Base-by-base conservation (phyloP, 176 grass and related monocot species). In the Aegilops sharonensis region DNA sequence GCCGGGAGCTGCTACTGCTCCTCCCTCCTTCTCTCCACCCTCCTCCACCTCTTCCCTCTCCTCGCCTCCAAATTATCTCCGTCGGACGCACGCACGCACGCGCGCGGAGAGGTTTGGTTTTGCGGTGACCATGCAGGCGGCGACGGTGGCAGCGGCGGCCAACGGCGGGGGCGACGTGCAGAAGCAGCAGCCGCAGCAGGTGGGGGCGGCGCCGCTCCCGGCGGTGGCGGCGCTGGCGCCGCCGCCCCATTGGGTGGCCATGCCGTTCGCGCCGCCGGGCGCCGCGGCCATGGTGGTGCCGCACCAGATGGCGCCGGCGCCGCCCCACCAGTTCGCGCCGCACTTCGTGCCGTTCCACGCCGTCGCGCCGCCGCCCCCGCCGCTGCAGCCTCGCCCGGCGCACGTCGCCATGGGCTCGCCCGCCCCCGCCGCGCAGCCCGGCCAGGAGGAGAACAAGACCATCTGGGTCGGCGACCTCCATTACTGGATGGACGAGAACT, bases 401-500 rank as follows among this genome's bases (percentile, higher is more conserved):
- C 14, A 68, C 23, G 78, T 81, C 20, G 78, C 81, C 0, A 15
- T 83, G 24, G 84, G 86, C 64, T 91, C 90, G 8, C 78, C 91
- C 8, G 86, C 90, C 23, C 78, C 91, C 10, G 86, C 75, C 35
- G 13, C 61, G 30, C 87, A 81, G 78, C 56, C 50, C 11, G 92
- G 90, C 5, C 93, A 93, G 63, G 93, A 98, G 90, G 91, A 92
- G 87, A 98, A 98, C 88, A 98, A 94, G 84, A 94, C 93, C 79
- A 83, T 98, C 91, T 98, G 96, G 93, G 92, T 98, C 29, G 96
- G 96, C n/a, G 96, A 98, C 76, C 93, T 98, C 59, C 96, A 98
- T 89, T 98, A 95, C 82, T 98, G 96, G 96, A 98, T 98, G 96
- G 96, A 98, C 79, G 96, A 98, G 87, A 95, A 94, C 88, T 98